Conservation (phyloP, 2,329 filamentous ascomycete species). For the Orbilia oligospora region DNA sequence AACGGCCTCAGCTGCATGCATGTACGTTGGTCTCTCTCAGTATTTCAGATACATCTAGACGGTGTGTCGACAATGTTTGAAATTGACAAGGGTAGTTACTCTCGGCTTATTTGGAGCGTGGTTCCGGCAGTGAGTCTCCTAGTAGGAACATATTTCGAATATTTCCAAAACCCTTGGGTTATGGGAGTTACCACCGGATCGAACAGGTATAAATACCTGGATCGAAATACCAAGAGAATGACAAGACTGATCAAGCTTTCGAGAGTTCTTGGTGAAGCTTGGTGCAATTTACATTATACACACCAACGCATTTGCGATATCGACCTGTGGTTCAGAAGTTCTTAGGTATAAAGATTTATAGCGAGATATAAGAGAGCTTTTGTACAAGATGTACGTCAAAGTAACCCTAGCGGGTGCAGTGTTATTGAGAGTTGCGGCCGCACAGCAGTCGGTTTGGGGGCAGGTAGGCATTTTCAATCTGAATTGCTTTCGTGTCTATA, state of each 20-base stretch:
- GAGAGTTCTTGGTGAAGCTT: conserved; percentile 9
- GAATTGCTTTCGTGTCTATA: too few species aligned
- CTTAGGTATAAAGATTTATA: not conserved
- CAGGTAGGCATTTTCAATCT: conserved; percentile 3
- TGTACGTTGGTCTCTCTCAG: not conserved
- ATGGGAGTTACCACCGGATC: not conserved
- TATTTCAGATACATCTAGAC: too few species aligned
- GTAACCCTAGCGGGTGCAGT: conserved; percentile 17
- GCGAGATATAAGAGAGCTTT: not conserved
- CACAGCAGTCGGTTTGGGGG: conserved; percentile 40
- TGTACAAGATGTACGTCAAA: conserved; percentile 28
- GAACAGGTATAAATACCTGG: conserved; percentile 9
- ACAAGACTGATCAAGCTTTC: conserved; percentile 31
- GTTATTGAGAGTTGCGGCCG: conserved; percentile 33
- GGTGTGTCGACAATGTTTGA: not conserved
- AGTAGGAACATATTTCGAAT: conserved; percentile 6
- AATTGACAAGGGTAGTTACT: not conserved
- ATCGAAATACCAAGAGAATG: conserved; percentile 28
- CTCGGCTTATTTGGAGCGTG: conserved; percentile 19
- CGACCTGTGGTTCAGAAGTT: not conserved
- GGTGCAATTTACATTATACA: too few species aligned
- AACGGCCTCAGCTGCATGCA: too few species aligned
- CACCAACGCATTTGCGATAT: too few species aligned
- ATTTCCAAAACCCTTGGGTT: not conserved
- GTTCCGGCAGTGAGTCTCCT: conserved; percentile 12